Percentiles rank a stretch among this genome's conserved stretches.
These are phyloP conservation scores for Botrytis aclada DNA, from an alignment of 2,329 filamentous ascomycete genomes.

Conservation along the genomic window DNA sequence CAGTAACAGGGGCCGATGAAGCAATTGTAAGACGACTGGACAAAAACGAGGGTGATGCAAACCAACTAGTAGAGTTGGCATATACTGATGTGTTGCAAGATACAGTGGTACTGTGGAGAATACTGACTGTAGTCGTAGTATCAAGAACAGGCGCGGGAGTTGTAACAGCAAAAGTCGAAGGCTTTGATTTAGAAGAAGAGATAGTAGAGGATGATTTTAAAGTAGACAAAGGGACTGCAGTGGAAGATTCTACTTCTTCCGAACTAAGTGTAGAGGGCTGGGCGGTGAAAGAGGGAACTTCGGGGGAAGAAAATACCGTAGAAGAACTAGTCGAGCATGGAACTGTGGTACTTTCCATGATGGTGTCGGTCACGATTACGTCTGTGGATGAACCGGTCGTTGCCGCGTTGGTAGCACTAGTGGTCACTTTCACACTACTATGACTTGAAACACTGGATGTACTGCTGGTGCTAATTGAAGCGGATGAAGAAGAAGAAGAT, in stretches of 20 bases:
- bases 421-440: background rate
- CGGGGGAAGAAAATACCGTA: background rate
- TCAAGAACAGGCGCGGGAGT: conserved; percentile 1
- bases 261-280: background rate
- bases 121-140: background rate
- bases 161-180: background rate
- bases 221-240: background rate
- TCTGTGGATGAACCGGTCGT: background rate
- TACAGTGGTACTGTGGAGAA: conserved; percentile 6
- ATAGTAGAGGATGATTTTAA: background rate
- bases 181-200: background rate
- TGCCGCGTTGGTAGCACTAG: background rate
- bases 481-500: background rate
- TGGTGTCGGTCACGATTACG: background rate
- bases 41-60: background rate
- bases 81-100: conserved; percentile 3
- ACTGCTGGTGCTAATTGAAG: background rate
- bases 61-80: conserved; percentile 1
- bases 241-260: background rate
- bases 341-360: background rate
- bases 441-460: background rate
- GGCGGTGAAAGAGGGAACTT: background rate
- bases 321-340: conserved; percentile 2
- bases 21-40: conserved; percentile 2
- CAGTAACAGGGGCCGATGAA: background rate